Evolutionary conservation across 2,329 filamentous ascomycete genomes (phyloP).

Genomic region (Neonectria coccinea): DNA sequence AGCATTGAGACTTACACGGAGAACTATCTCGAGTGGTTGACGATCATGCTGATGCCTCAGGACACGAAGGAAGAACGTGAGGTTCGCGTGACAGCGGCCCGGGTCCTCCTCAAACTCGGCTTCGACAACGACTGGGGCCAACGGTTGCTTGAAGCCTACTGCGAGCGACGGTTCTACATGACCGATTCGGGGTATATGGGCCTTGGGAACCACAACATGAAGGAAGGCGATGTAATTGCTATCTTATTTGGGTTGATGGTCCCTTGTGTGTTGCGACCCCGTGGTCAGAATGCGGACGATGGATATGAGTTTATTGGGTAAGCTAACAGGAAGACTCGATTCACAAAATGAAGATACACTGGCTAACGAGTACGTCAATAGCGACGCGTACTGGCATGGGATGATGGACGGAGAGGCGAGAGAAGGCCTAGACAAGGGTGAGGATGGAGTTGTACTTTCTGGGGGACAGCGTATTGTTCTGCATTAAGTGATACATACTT

Average conservation of each 20-base stretch:
- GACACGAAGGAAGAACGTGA: conserved; percentile 10
- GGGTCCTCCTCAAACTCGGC: conserved; percentile 15
- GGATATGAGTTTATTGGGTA: conserved; percentile 39
- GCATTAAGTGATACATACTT: neutral
- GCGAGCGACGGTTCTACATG: conserved; percentile 32
- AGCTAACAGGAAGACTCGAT: conserved; percentile 6
- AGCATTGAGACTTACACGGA: conserved; percentile 26
- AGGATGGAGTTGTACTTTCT: neutral
- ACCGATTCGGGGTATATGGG: conserved; percentile 36
- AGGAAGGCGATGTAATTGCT: conserved; percentile 27
- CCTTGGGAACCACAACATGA: conserved; percentile 32
- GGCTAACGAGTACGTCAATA: conserved; percentile 3
- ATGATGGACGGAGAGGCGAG: conserved; percentile 35
- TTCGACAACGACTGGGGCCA: conserved; percentile 22
- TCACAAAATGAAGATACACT: neutral
- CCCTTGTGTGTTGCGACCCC: conserved; percentile 31
- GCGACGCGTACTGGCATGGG: conserved; percentile 39
- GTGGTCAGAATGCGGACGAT: conserved; percentile 7
- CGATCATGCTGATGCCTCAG: conserved; percentile 14
- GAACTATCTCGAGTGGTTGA: conserved; percentile 29
- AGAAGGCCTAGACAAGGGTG: conserved; percentile 8
- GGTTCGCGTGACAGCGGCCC: neutral
- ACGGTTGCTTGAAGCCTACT: conserved; percentile 23
- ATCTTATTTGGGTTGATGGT: conserved; percentile 27
- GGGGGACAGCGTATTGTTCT: neutral